Conservation (phyloP, 31 red algal genomes). For the Asparagopsis taxiformis region DNA sequence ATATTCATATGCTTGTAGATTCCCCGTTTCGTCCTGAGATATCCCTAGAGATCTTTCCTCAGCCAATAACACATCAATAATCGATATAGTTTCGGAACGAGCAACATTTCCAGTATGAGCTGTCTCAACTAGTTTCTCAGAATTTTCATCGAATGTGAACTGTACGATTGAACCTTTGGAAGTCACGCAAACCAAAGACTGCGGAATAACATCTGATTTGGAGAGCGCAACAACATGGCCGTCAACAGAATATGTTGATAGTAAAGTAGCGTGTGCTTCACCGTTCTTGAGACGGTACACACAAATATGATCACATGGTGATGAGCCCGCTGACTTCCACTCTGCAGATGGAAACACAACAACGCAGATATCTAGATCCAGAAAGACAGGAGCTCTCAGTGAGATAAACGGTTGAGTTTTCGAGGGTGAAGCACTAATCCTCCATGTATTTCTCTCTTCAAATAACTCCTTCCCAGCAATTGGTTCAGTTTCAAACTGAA, state of each 20-base stretch:
- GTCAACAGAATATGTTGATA: background rate
- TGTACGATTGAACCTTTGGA: background rate
- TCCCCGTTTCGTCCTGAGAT: conserved; percentile 23
- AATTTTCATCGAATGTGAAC: background rate
- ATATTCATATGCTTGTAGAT: conserved; percentile 31
- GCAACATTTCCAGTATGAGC: background rate
- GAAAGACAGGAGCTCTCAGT: background rate
- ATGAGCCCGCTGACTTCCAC: background rate
- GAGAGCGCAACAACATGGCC: background rate
- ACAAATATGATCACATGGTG: background rate
- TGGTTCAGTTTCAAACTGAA: background rate
- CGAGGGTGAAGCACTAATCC: background rate
- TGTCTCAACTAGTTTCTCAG: background rate
- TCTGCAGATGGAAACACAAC: background rate
- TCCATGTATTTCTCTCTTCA: background rate
- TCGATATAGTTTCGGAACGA: background rate
- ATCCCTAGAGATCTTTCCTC: background rate
- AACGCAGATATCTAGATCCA: background rate
- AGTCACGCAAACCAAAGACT: background rate
- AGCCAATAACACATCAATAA: background rate
- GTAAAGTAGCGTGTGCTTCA: background rate
- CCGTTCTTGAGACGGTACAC: conserved; percentile 2
- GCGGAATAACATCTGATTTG: background rate
- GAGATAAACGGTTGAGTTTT: background rate
- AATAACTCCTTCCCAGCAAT: background rate